Conservation (phyloP, 2,329 filamentous ascomycete species). For the Aspergillus japonicus region DNA sequence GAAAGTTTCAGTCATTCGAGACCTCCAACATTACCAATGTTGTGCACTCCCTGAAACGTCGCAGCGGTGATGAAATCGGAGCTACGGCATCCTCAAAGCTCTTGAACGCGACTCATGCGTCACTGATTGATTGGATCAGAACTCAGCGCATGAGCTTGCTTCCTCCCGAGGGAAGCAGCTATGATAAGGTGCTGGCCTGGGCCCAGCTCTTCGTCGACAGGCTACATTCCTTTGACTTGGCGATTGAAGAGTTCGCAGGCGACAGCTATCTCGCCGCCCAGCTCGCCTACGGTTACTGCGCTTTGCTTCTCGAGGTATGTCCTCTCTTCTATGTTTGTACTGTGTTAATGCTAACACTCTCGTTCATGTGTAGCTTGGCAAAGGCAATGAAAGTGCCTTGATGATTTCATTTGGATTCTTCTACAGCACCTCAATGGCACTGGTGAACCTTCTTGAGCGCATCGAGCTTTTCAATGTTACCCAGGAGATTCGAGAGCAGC, state of each 20-base stretch:
- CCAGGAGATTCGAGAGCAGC: slow-evolving; percentile 49
- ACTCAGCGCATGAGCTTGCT: slow-evolving; percentile 40
- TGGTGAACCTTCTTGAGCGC: slow-evolving; percentile 48
- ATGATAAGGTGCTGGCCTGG: slow-evolving; percentile 44
- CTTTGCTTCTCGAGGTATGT: slow-evolving; percentile 49
- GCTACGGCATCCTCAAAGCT: slow-evolving; percentile 10
- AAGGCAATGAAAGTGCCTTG: slow-evolving; percentile 48
- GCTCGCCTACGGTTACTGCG: slow-evolving; percentile 51
- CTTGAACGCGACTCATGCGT: slow-evolving; percentile 12
- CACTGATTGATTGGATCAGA: slow-evolving; percentile 38
- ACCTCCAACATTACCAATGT: slow-evolving; percentile 16
- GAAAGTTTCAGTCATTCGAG: slow-evolving; percentile 11
- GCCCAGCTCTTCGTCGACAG: slow-evolving; percentile 41
- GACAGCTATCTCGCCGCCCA: slow-evolving; percentile 45
- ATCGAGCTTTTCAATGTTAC: slow-evolving; percentile 48
- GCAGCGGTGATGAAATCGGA: slow-evolving; percentile 16
- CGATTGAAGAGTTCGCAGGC: slow-evolving; percentile 37
- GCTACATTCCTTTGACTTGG: slow-evolving; percentile 38
- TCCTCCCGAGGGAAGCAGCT: slow-evolving; percentile 42
- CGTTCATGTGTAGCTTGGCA: slow-evolving; percentile 42
- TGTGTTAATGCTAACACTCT: neutral
- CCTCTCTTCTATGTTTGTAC: neutral
- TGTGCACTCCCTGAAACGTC: slow-evolving; percentile 15
- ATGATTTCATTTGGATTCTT: slow-evolving; percentile 54
- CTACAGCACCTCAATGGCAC: slow-evolving; percentile 47